phyloP scores from a whole-genome alignment of 176 grass and related monocot species.

The Avena eriantha region DNA sequence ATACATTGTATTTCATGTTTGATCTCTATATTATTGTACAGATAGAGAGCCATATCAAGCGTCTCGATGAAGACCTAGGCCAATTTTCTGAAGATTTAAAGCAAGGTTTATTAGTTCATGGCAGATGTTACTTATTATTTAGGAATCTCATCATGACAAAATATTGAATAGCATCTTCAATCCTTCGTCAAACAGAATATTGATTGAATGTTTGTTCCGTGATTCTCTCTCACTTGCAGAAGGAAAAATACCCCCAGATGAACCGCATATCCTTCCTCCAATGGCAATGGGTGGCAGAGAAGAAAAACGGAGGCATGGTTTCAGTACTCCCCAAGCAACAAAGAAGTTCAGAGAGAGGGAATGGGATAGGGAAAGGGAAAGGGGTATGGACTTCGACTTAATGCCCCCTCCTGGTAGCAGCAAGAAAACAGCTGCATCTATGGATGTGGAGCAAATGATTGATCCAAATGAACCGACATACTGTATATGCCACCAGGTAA shows the following conservation, averaged over 20 bases:
- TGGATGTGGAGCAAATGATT: slow-evolving; percentile 79
- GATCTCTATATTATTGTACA: slow-evolving; percentile 43
- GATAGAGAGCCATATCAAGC: slow-evolving; percentile 98
- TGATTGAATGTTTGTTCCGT: background rate
- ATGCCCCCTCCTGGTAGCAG: slow-evolving; percentile 96
- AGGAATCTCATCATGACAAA: background rate
- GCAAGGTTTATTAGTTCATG: slow-evolving; percentile 63
- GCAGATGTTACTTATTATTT: slow-evolving; percentile 20
- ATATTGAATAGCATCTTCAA: background rate
- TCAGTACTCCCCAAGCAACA: slow-evolving; percentile 77
- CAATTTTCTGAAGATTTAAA: slow-evolving; percentile 98
- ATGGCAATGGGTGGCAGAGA: slow-evolving; percentile 65
- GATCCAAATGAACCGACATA: slow-evolving; percentile 98
- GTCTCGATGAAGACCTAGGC: slow-evolving; percentile 88
- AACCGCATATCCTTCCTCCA: slow-evolving; percentile 76
- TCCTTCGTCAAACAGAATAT: slow-evolving; percentile 28
- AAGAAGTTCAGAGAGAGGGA: slow-evolving; percentile 87
- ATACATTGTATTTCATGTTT: background rate
- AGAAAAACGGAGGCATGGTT: slow-evolving; percentile 72
- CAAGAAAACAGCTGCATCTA: slow-evolving; percentile 72
- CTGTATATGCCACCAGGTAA: slow-evolving; percentile 98
- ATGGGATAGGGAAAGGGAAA: slow-evolving; percentile 84
- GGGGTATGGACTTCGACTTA: slow-evolving; percentile 87
- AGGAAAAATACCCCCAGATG: slow-evolving; percentile 88
- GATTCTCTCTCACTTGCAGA: slow-evolving; percentile 59